Evolutionary conservation across 148 eudicot genomes (phyloP), one percentile per base, ranked within the genome.

Genomic region (Diospyros lotus): DNA sequence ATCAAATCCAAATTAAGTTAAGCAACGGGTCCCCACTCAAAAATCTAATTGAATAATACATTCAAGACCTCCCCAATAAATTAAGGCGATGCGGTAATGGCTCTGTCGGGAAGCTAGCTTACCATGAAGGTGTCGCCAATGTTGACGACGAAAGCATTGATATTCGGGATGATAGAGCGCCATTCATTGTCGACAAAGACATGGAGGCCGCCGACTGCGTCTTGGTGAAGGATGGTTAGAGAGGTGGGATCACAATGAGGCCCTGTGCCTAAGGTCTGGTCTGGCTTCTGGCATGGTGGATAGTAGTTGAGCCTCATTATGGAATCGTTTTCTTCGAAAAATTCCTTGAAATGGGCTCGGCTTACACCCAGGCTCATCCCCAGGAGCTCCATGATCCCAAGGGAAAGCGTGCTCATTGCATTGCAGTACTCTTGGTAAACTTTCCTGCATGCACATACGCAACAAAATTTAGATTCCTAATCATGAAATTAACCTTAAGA

Each of bases 181-280:
- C 92, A 88, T 61, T 88, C 72, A 9, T 81, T 69, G 52, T 88
- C 89, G 5, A 88, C 92, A 69, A 84, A 82, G 71, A 88, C 89
- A 72, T 88, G 83, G 40, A 88, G 89, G 10, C 92, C 92, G 41
- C 89, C 84, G 15, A 86, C 87, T 0, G 74, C 71, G 72, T 88
- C 92, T 73, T 86, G 88, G 74, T 88, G 89, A 59, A 88, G 88
- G 56, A 88, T 88, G 41, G 91, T 88, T 18, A 88, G 69, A 2
- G 92, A 86, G 7, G 92, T 88, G 4, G 92, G 89, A 73, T 88
- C 92, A 51, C 88, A 86, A 69, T 88, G 92, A 65, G 92, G 92
- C 4, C 92, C 92, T 0, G 92, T 86, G 17, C 92, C 92, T 12
- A 88, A 78, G 64, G 92, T 86, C 38, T 74, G 85, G 12, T 84